These are phyloP conservation scores for Dactylis glomerata DNA, from an alignment of 176 grass and related monocot genomes.

Conservation along the genomic window DNA sequence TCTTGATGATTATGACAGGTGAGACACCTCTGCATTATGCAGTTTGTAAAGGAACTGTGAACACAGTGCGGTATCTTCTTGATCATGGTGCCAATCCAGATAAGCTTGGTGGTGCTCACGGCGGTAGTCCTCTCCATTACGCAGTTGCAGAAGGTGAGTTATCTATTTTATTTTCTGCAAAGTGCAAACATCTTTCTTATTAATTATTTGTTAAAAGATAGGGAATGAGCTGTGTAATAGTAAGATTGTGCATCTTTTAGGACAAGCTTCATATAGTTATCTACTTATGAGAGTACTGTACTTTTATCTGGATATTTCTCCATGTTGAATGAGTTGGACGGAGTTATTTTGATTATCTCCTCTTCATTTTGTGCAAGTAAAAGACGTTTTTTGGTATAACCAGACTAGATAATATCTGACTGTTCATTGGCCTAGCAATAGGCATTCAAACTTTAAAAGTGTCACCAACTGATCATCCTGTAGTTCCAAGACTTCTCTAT, in stretches of 20 bases:
- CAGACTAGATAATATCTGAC: neutral
- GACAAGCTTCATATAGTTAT: neutral
- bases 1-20: constrained; percentile 3
- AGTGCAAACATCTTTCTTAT: neutral
- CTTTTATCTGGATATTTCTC: neutral
- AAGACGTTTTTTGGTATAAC: neutral
- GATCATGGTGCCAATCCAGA: constrained; percentile 17
- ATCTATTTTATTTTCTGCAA: neutral
- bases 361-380: neutral
- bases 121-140: neutral
- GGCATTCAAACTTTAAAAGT: neutral
- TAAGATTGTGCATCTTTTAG: neutral
- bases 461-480: neutral
- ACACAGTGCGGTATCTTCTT: constrained; percentile 24
- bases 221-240: neutral
- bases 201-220: neutral
- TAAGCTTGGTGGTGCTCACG: neutral
- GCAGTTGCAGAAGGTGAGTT: neutral
- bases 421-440: neutral
- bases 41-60: neutral
- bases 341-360: neutral
- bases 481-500: neutral
- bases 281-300: neutral
- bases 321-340: neutral
- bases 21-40: constrained; percentile 17